Conservation (phyloP, 805 yeast genomes). For the Candida peoriensis region DNA sequence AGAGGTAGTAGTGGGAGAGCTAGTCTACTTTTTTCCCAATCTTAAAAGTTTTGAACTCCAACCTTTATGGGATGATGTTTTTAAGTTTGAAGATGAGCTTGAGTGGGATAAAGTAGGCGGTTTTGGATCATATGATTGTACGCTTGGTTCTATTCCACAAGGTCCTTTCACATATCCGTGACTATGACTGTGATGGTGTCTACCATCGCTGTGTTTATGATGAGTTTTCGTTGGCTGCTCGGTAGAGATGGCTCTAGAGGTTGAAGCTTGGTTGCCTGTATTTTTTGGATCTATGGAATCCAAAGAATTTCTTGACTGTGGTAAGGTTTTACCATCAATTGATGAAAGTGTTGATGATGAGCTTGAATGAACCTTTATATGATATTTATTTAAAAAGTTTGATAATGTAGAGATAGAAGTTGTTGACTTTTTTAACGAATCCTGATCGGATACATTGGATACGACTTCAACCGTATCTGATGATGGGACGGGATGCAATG, state of each 20-base stretch:
- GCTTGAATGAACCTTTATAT: conserved; percentile 8
- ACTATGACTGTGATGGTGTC: conserved; percentile 2
- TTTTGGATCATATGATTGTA: conserved; percentile 11
- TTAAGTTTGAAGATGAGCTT: conserved; percentile 10
- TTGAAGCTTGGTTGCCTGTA: background rate
- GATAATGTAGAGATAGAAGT: conserved; percentile 10
- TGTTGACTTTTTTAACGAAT: conserved; percentile 1
- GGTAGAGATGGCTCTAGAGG: background rate
- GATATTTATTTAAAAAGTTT: conserved; percentile 14
- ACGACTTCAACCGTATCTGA: background rate
- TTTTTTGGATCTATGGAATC: background rate
- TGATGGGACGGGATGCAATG: background rate
- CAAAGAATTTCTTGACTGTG: too few species aligned
- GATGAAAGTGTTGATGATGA: conserved; percentile 1
- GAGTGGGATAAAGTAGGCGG: conserved; percentile 7
- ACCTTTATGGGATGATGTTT: background rate
- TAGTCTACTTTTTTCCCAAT: conserved; percentile 8
- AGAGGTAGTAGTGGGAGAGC: too few species aligned
- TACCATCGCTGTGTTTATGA: background rate
- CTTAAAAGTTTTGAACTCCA: conserved; percentile 10
- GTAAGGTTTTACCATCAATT: background rate
- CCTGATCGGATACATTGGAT: conserved; percentile 3
- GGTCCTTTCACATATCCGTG: conserved; percentile 11
- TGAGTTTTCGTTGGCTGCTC: background rate
- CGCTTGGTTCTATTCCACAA: conserved; percentile 14